phyloP scores from a whole-genome alignment of 1,284 basidiomycete genomes.

The Tilletia walkeri region DNA sequence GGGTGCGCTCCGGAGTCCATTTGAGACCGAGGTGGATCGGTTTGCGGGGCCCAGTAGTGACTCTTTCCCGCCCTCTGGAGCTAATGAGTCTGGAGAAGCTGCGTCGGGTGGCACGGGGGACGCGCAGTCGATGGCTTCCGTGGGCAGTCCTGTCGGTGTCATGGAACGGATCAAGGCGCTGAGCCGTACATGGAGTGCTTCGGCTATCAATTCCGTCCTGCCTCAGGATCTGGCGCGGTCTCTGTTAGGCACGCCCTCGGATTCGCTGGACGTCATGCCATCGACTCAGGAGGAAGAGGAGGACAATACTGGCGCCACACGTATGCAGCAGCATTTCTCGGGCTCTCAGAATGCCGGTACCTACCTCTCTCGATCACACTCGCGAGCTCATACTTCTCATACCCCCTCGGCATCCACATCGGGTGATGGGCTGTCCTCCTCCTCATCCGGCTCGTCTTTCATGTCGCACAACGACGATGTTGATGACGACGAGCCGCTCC shows the following conservation, averaged over 20 bases:
- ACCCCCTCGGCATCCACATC: no score
- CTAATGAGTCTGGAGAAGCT: no score
- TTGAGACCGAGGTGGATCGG: not conserved
- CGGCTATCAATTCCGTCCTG: slow-evolving; percentile 11
- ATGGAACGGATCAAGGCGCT: slow-evolving; percentile 18
- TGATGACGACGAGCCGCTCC: slow-evolving; percentile 17
- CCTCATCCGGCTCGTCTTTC: no score
- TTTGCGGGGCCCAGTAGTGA: not conserved
- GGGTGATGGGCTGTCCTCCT: no score
- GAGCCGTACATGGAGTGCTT: slow-evolving; percentile 10
- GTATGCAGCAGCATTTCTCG: no score
- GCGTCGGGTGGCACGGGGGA: no score
- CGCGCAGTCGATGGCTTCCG: not conserved
- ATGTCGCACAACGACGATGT: no score
- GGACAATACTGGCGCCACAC: no score
- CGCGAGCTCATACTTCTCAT: no score
- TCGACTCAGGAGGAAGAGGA: not conserved
- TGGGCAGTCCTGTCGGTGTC: not conserved
- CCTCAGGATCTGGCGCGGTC: slow-evolving; percentile 13
- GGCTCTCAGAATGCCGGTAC: no score
- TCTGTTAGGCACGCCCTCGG: not conserved
- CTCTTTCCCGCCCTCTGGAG: not conserved
- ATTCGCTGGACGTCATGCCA: slow-evolving; percentile 1
- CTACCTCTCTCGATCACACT: no score
- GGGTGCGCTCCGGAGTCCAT: not conserved